Base-by-base conservation (phyloP, 1,284 basidiomycete genomes). In the Crepidotus sp. region DNA sequence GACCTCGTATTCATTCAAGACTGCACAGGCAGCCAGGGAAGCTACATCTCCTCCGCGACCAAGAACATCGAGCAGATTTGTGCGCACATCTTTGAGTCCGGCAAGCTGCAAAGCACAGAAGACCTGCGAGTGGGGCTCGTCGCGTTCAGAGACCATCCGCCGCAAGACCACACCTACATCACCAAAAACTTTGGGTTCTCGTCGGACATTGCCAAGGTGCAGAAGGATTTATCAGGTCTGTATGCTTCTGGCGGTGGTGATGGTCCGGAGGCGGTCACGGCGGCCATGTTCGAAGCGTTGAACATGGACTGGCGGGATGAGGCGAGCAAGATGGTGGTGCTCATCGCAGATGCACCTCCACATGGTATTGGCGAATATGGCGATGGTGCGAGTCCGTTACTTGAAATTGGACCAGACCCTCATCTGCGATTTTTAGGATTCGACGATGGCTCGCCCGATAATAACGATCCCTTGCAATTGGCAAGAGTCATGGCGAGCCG, bases 31-130 rank as follows among this genome's bases (percentile, higher is more conserved):
- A 85, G 81, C 56, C 85, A 89, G 58, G 84, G 86, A 31, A 82
- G 78, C 58, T 88, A 88, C 64, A 88, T 86, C 52, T 74, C 82
- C 11, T 86, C 88, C 40, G 93, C 94, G n/a, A 95, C 94, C 6
- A 90, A 88, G 69, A 98, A 99, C 67, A 97, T 98, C 66, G 90
- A 95, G 59, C 78, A 87, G 60, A 99, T 99, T 59, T 96, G 92
- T 63, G 88, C 88, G 46, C 84, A 91, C 67, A 98, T 99, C 57
- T 87, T 93, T 63, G 84, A 92, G 65, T 96, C 93, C 21, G 93
- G 95, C 39, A 88, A 87, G 58, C 77, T 99, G 17, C 82, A 86
- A 57, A 70, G 77, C 29, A 76, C 74, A 29, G 91, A 95, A 54
- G 93, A 97, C 62, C 74, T 99, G 53, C 78, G 93, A 58, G 75